Evolutionary conservation across 164 flowering plant genomes (phyloP), one percentile per base, ranked within the genome.

Genomic region (Nymphaea thermarum): DNA sequence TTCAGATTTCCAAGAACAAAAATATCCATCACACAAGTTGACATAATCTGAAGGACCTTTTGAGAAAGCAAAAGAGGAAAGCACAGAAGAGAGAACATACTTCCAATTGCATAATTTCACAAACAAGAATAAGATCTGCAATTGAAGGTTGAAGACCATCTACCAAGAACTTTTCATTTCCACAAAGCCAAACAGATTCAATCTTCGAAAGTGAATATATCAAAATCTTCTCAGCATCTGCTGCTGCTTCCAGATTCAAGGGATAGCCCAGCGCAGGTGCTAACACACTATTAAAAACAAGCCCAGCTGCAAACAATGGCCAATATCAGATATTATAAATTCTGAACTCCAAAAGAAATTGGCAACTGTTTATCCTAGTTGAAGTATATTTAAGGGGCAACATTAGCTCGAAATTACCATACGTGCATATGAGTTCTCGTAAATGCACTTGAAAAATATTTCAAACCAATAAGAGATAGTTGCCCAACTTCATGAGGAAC

Each of bases 31-130:
- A 25, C 36, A 25, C 36, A 25, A 25, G 36, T 25, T 25, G 36
- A 25, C 36, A 25, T 25, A 25, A 25, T 25, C 36, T 25, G 36
- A 25, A 25, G 36, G 36, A 25, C 36, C 36, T 25, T 25, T 0
- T 25, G 36, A 25, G 36, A 25, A 25, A 25, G 36, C 1, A 25
- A 25, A 25, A 25, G 36, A 25, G 36, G 36, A 25, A 25, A 25
- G 36, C 36, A 1, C 36, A 25, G 36, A 25, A 25, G 36, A 25
- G 5, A 12, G 55, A 47, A 64, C 60, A 70, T 43, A 93, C 98
- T 90, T 93, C 90, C 65, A 89, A 80, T 70, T 93, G 88, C 91
- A 84, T 90, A 63, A 91, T 73, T 73, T 93, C 98, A 80, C 96
- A 93, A 2, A 87, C 93, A 66, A 90, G 81, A 83, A 87, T 86